These are phyloP conservation scores for Falciphora oryzae DNA, from an alignment of 2,329 filamentous ascomycete genomes.

Conservation along the genomic window DNA sequence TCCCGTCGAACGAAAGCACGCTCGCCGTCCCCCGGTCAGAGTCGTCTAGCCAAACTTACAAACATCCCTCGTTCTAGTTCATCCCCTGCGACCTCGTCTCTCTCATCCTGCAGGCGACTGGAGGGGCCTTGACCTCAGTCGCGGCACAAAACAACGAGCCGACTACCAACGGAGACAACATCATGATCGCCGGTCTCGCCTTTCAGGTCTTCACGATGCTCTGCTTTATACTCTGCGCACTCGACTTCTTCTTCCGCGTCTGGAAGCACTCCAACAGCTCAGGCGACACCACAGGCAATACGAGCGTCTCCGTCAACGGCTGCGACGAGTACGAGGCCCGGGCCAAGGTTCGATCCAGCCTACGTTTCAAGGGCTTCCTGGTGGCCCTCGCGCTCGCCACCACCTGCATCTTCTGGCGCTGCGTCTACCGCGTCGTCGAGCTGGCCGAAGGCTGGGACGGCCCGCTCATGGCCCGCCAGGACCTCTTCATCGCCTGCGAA, in stretches of 20 bases:
- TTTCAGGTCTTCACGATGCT: conserved; percentile 55
- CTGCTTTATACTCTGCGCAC: conserved; percentile 44
- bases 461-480: conserved; percentile 48
- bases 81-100: conserved; percentile 58
- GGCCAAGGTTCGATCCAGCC: conserved; percentile 32
- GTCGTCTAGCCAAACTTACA: conserved; percentile 2
- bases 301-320: neutral
- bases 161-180: conserved; percentile 43
- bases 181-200: conserved; percentile 59
- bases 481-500: conserved; percentile 53
- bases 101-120: conserved; percentile 53
- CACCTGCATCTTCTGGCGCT: conserved; percentile 58
- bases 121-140: conserved; percentile 48
- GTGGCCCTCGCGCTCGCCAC: conserved; percentile 50
- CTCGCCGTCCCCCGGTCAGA: too few species aligned
- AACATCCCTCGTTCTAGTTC: conserved; percentile 38
- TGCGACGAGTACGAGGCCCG: conserved; percentile 30
- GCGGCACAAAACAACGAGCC: conserved; percentile 31
- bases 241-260: conserved; percentile 45
- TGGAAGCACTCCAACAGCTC: conserved; percentile 19
- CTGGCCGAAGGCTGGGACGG: conserved; percentile 58
- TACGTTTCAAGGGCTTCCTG: conserved; percentile 48
- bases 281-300: neutral
- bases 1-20: too few species aligned
- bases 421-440: conserved; percentile 61